Base-by-base conservation (phyloP, 371 early-diverging fungal genomes). In the Mucor plumbeus region DNA sequence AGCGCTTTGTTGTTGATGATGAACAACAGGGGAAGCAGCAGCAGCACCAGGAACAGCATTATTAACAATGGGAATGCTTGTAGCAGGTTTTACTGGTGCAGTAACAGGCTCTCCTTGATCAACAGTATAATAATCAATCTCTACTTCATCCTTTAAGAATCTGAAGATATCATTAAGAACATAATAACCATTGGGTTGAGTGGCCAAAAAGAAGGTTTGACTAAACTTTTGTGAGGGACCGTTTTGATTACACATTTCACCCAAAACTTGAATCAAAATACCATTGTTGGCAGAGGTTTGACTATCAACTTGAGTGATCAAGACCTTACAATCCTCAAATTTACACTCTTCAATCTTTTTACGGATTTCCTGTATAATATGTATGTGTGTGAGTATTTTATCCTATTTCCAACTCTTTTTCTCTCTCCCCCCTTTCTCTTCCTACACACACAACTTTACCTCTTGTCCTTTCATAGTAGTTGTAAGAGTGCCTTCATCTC, bases 101-200 rank as follows among this genome's bases (percentile, higher is more conserved):
- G 33, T 13, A n/a, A n/a, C 48, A 54, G 54, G 33, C 54, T 54
- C 54, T 33, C 33, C 33, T 17, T 72, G 67, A 19, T 81, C 82
- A 50, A 77, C 81, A 11, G 65, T 78, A 15, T 82, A 65, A 36
- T 83, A 80, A 65, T 85, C 85, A 65, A 82, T 73, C 5, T 77
- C 69, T 3, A 82, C 73, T 59, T 92, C 94, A 33, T 97, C 97
- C 76, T 91, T 92, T 67, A 97, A 75, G 84, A 91, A 98, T 58
- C 98, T 91, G 83, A 97, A 91, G 64, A 98, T 95, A 76, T 97
- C 97, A 77, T 97, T 97, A 77, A 92, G 79, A 34, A 97, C 94
- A 75, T 90, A 97, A 80, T 91, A 98, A 14, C 97, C 97, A 61
- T 88, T 88, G 21, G 92, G 92, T 75, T 96, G 95, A 74, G 89